Base-by-base conservation (phyloP, 257 asterid species). In the Solanum chilense region DNA sequence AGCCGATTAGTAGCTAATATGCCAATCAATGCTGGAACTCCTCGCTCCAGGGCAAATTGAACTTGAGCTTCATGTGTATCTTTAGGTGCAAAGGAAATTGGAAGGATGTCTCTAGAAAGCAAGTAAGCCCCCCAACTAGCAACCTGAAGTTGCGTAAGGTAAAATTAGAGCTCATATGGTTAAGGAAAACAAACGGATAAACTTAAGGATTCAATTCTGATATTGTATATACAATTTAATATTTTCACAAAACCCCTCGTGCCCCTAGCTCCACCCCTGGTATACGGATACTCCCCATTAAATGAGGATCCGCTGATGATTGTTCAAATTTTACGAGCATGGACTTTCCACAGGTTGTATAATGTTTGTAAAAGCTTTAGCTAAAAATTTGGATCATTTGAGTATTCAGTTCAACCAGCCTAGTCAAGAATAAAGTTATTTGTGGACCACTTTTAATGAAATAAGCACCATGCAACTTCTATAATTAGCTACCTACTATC, bases 71-170 rank as follows among this genome's bases (percentile, higher is more conserved):
- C 96, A 60, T 97, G 99, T 1, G 98, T 95, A 90, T 97, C 99
- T 91, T 92, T 93, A 0, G 99, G 99, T 1, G 99, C 99, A 66
- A 97, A 95, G 3, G 99, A 97, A 87, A 97, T 87, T 2, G 99
- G 94, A 6, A 97, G 80, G 82, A 97, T 92, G 90, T 95, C 86
- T 47, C 98, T 83, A 23, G 96, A 92, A 9, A 97, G 92, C 86
- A 97, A 92, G 86, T 95, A 97, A n/a, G 99, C 99, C 16, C 99
- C 99, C 96, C 97, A 97, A 85, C 99, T 97, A 1, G 99, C 99
- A 71, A 97, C 99, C 99, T 97, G 85, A n/a, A 76, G 49, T 49
- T 80, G 23, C 7, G 25, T 20, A 45, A 9, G 42, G 56, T 84
- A 14, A 31, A 66, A 41, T 84, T 8, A 78, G 25, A n/a, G 23